A percentile compares a stretch with the other conserved stretches of the same genome.
Conservation (phyloP, 1,284 basidiomycete genomes). For the Spongiforma sp. region DNA sequence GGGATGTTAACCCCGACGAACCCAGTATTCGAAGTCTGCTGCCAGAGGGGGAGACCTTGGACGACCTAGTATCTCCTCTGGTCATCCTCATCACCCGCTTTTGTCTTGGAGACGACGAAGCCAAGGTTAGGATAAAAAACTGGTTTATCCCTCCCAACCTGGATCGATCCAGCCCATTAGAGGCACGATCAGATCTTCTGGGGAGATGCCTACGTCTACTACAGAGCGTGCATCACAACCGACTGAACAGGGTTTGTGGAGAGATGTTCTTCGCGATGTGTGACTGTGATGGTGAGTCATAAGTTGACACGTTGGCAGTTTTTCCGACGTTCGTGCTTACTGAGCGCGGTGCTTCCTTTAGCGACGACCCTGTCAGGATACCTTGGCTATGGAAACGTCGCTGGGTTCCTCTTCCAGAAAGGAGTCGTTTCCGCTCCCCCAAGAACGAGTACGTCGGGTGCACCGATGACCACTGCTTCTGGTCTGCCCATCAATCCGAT, state of each 20-base stretch:
- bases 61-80: slow-evolving; percentile 80
- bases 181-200: slow-evolving; percentile 71
- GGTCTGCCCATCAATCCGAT: slow-evolving; percentile 76
- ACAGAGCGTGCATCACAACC: slow-evolving; percentile 69
- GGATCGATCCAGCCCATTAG: slow-evolving; percentile 79
- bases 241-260: slow-evolving; percentile 78
- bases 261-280: slow-evolving; percentile 86
- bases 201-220: slow-evolving; percentile 85
- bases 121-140: slow-evolving; percentile 60
- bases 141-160: slow-evolving; percentile 76
- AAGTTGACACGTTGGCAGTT: slow-evolving; percentile 1
- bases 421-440: slow-evolving; percentile 72
- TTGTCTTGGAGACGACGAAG: slow-evolving; percentile 64
- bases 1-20: slow-evolving; percentile 65
- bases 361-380: slow-evolving; percentile 72
- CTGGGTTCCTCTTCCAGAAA: slow-evolving; percentile 90
- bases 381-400: slow-evolving; percentile 92
- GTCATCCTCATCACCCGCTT: slow-evolving; percentile 75
- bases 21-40: slow-evolving; percentile 54
- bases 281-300: slow-evolving; percentile 74
- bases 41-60: slow-evolving; percentile 60
- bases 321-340: not conserved
- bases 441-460: slow-evolving; percentile 22
- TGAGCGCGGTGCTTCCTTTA: slow-evolving; percentile 39
- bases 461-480: slow-evolving; percentile 44